Evolutionary conservation across 345 rosid species (phyloP), one percentile per base, ranked within the genome.

Genomic region (Zanthoxylum bungeanum): DNA sequence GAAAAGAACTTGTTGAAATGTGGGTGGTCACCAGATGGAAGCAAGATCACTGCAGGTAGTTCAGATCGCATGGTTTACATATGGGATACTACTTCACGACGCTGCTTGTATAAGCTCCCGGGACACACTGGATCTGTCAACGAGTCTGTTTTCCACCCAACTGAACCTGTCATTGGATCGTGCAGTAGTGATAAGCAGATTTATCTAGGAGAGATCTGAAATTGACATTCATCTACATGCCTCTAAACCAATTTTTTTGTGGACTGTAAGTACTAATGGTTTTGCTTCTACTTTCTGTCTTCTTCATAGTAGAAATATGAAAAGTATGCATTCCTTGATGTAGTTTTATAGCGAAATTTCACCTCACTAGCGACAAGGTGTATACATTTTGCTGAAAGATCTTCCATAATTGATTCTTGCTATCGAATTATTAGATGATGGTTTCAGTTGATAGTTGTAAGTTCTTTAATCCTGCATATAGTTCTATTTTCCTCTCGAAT

Each of bases 171-270:
- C n/a, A 70, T 92, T 27, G 98, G 97, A 44, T 95, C 99, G 60
- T 92, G 99, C 88, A 75, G 99, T 55, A 95, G 99, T 14, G 99
- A 95, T 46, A 95, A 92, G 78, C 90, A 92, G 68, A 95, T 95
- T 44, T 95, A 89, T 74, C 80, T 92, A 0, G 99, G 98, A 47
- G 99, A 95, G 86, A 89, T 95, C 78, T 95, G 83, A 89, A 64
- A 67, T 19, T 33, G 6, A 33, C 33, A 4, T 44, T 50, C 46
- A 40, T 22, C 42, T 17, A 28, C 39, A 11, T 28, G 40, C 27
- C 28, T 42, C 27, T 57, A 4, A 57, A 40, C 22, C 28, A 25
- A 11, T 21, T 6, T 59, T 66, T 67, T 58, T 70, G 30, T 46
- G 42, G 31, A 58, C 73, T 57, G 65, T 59, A 70, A 58, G 56